Base-by-base conservation (phyloP, 345 rosid species). In the Noccaea caerulescens region DNA sequence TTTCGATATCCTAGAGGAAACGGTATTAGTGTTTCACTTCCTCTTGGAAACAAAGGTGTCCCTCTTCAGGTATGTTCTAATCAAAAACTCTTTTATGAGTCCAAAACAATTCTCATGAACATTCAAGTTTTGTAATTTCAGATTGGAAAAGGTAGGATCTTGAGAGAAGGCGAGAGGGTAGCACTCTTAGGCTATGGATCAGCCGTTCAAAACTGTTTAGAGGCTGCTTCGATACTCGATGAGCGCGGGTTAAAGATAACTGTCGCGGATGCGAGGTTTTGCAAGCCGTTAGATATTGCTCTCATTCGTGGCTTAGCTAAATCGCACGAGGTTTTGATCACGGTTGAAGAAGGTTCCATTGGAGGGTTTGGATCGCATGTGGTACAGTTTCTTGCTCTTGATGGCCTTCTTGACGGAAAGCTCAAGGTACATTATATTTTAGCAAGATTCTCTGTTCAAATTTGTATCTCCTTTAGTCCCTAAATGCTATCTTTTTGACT, bases 281-380 rank as follows among this genome's bases (percentile, higher is more conserved):
- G 98, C 84, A 93, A 90, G 74, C 97, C 98, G 6, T 63, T 93
- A 67, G 98, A 93, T 66, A 67, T 77, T 12, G 76, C 78, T 42
- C 96, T 93, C 72, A 84, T 90, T 66, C 81, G 81, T 41, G 80
- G 61, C 36, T 49, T 93, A 69, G 96, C 97, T 42, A 81, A 70
- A 4, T 88, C 87, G 33, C 98, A 90, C 46, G 87, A 93, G 72
- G 75, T 90, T 56, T 82, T 90, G 49, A 80, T 90, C 50, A 90
- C 96, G 1, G 87, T 81, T 34, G 98, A 93, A 83, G 97, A 93
- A 71, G 98, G 96, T 54, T 82, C 93, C 0, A 71, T 93, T 13
- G 97, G 93, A 54, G 98, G 98, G n/a, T 93, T 93, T 55, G 80
- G 90, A 43, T 88, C 97, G 0, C 98, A 93, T 64, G 90, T 93